Base-by-base conservation (phyloP, 2,329 filamentous ascomycete species). In the Mollisiaceae sp. region DNA sequence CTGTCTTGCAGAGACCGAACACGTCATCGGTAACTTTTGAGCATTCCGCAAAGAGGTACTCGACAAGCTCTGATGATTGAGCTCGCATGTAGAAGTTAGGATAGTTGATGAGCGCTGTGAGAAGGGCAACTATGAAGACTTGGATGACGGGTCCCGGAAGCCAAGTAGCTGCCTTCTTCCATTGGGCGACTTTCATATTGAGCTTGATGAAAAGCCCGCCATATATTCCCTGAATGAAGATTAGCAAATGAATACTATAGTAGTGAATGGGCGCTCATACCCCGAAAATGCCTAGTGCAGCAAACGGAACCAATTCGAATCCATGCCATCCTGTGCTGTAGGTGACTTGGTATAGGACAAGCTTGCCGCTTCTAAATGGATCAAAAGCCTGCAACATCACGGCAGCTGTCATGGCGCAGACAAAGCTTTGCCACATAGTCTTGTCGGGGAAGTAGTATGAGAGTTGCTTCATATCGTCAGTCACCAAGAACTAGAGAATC, bases 341-440 rank as follows among this genome's bases (percentile, higher is more conserved):
- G 41, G 92, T 94, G 74, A 97, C 94, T 78, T 99, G 94, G 76
- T 97, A 99, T 62, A 98, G 82, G 55, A 98, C 95, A 61, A 98
- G 90, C 78, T 99, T 96, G 62, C 94, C 95, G 1, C 94, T 97
- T 61, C 95, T 88, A 77, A 98, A 97, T 4, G 95, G 95, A 76
- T 99, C 95, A 67, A 97, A 86, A 5, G 92, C 92, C 78, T 98
- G 94, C 4, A 99, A 83, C 15, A 93, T 93, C 43, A 98, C 92
- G 20, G 95, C 94, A 18, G 94, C 95, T n/a, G 97, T 92, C 94
- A 98, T 98, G 76, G 95, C 95, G 74, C 95, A 98, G 47, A 99
- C 95, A 75, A 99, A 99, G 74, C 93, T 97, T 77, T 97, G 95
- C 95, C 95, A 99, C 95, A 99, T 98, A 11, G 95, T 98, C 79